These are phyloP conservation scores for Pseudogymnoascus sp. DNA, from an alignment of 2,329 filamentous ascomycete species.

Conservation along the genomic window DNA sequence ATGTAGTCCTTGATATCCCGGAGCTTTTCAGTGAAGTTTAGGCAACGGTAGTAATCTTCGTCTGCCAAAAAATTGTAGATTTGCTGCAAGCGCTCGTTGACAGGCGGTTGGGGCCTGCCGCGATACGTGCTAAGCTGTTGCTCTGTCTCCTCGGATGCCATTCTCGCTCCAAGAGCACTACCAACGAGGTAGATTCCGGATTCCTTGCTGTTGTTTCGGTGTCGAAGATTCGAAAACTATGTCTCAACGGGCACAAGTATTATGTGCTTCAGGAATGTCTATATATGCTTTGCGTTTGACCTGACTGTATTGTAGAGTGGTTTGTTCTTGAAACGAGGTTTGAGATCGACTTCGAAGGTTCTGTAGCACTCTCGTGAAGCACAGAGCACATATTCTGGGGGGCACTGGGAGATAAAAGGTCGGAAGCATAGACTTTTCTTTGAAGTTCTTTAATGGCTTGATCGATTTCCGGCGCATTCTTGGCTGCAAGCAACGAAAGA, in stretches of 20 bases:
- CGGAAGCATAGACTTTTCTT: background rate
- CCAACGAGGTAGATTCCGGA: background rate
- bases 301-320: background rate
- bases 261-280: background rate
- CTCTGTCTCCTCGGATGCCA: background rate
- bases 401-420: background rate
- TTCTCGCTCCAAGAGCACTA: background rate
- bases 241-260: background rate
- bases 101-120: slow-evolving; percentile 26
- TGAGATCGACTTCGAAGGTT: background rate
- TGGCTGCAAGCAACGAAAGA: slow-evolving; percentile 2
- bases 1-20: slow-evolving; percentile 23
- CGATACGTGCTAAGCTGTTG: slow-evolving; percentile 9
- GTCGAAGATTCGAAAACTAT: background rate
- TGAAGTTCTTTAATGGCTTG: background rate
- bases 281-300: background rate
- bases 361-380: background rate
- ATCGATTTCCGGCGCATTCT: background rate
- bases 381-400: background rate
- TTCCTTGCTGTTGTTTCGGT: background rate
- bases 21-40: slow-evolving; percentile 32
- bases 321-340: background rate
- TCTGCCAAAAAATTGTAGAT: slow-evolving; percentile 40
- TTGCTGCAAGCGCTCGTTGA: slow-evolving; percentile 27
- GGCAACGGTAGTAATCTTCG: slow-evolving; percentile 36